These are phyloP conservation scores for Gracilariopsis chorda DNA, from an alignment of 23 red algal species.

Conservation along the genomic window DNA sequence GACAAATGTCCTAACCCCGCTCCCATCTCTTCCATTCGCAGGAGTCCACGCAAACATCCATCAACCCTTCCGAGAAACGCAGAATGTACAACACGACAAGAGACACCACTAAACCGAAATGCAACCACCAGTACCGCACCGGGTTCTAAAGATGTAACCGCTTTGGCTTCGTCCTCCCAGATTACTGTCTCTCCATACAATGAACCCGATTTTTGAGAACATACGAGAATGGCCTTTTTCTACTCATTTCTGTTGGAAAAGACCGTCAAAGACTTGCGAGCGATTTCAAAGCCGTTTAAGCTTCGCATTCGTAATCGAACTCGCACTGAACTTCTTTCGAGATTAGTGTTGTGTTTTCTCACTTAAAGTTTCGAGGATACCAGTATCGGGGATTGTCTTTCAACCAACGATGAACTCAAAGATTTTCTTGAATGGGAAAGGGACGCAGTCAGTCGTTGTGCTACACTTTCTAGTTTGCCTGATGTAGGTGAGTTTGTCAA, in stretches of 20 bases:
- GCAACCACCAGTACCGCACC: no score
- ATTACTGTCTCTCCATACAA: background rate
- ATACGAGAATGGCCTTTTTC: background rate
- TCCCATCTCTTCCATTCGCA: no score
- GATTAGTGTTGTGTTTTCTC: background rate
- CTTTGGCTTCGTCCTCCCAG: background rate
- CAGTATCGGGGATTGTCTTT: background rate
- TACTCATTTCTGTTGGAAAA: background rate
- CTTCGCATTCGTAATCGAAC: background rate
- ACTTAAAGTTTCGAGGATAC: background rate
- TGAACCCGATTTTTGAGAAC: background rate
- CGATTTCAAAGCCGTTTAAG: background rate
- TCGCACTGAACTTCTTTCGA: background rate
- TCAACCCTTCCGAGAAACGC: no score
- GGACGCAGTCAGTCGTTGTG: background rate
- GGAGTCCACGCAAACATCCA: no score
- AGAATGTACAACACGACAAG: no score
- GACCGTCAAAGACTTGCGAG: background rate
- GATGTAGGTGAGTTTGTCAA: background rate
- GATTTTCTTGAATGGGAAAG: background rate
- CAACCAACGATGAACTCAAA: background rate
- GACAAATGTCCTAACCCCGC: no score
- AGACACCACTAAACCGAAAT: no score
- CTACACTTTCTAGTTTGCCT: background rate
- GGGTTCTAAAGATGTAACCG: no score